A percentile compares a stretch with the other conserved stretches of the same genome.
phyloP scores from a whole-genome alignment of 495 filamentous ascomycete genomes.

The Neurospora intermedia region DNA sequence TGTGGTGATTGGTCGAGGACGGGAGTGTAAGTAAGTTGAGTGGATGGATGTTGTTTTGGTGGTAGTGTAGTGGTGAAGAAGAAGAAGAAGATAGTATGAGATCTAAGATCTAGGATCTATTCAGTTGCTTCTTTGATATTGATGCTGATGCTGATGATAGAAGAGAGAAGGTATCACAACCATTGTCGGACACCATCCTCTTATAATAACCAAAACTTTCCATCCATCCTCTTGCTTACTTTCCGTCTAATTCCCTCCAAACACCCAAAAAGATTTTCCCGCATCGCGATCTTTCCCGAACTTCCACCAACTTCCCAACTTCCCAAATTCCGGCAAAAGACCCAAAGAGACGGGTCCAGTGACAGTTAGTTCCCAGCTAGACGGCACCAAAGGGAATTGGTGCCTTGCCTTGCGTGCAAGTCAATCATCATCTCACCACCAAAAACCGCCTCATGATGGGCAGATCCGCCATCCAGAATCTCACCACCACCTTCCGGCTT shows the following conservation, averaged over 20 bases:
- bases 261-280: not conserved
- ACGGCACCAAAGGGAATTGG: not conserved
- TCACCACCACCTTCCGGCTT: not conserved
- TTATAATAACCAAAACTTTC: slow-evolving; percentile 1
- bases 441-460: not conserved
- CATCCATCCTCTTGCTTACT: not conserved
- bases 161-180: not conserved
- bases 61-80: not conserved
- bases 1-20: not conserved
- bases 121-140: slow-evolving; percentile 3
- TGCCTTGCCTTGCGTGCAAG: not conserved
- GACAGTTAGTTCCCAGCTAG: not conserved
- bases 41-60: not conserved
- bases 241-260: not conserved
- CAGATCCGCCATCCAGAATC: slow-evolving; percentile 1
- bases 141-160: not conserved
- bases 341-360: not conserved
- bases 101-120: not conserved
- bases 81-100: not conserved
- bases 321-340: not conserved
- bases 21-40: not conserved
- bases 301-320: not conserved
- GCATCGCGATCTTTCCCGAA: not conserved
- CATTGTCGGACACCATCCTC: not conserved
- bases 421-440: not conserved